phyloP scores from a whole-genome alignment of 1,139 yeast species.

The Sugiyamaella neomexicana region DNA sequence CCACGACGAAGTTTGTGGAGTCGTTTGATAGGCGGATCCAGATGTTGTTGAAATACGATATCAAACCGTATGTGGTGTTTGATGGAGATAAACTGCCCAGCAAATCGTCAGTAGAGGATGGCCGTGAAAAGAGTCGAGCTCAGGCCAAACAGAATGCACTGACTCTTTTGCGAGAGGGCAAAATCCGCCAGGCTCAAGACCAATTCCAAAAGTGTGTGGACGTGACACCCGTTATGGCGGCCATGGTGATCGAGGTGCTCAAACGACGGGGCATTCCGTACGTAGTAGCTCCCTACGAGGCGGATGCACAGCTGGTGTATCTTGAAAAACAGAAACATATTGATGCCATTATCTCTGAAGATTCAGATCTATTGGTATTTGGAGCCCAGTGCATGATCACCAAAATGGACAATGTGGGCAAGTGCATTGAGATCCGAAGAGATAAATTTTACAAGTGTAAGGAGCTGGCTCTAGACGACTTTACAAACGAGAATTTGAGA shows the following conservation, averaged over 20 bases:
- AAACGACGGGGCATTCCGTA: conserved; percentile 60
- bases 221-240: conserved; percentile 90
- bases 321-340: conserved; percentile 73
- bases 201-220: conserved; percentile 68
- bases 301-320: conserved; percentile 95
- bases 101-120: conserved; percentile 70
- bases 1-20: conserved; percentile 58
- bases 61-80: conserved; percentile 85
- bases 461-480: conserved; percentile 45
- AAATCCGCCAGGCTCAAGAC: conserved; percentile 60
- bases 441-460: conserved; percentile 41
- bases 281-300: conserved; percentile 97
- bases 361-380: conserved; percentile 86
- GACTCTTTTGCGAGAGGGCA: conserved; percentile 44
- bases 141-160: conserved; percentile 31
- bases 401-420: conserved; percentile 71
- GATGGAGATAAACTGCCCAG: conserved; percentile 90
- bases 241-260: conserved; percentile 70
- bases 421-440: conserved; percentile 66
- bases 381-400: conserved; percentile 80
- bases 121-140: conserved; percentile 47
- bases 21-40: conserved; percentile 59
- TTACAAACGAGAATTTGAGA: conserved; percentile 61
- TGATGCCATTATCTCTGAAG: conserved; percentile 89
- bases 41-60: conserved; percentile 64